Evolutionary conservation across 257 asterid species (phyloP).

Genomic region (Capsicum baccatum): DNA sequence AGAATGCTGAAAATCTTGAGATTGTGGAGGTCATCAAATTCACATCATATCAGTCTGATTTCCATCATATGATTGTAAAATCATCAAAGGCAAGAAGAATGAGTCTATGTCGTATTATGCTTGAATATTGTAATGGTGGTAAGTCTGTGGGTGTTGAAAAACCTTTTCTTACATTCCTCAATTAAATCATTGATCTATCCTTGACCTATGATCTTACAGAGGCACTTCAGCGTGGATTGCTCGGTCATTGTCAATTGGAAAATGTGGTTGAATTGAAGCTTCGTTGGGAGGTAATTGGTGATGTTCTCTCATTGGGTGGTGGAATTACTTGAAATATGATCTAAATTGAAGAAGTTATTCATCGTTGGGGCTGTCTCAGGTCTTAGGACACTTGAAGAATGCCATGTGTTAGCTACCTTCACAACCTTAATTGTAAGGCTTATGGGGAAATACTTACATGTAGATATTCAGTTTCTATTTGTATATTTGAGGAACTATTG

Average conservation of each 20-base stretch:
- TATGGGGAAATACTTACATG: conserved; percentile 63
- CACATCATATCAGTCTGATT: conserved; percentile 72
- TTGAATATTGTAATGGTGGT: conserved; percentile 80
- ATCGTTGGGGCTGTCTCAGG: conserved; percentile 72
- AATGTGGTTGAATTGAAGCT: conserved; percentile 78
- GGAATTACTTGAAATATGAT: conserved; percentile 70
- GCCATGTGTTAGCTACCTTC: conserved; percentile 63
- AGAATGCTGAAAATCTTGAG: conserved; percentile 25
- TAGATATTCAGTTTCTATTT: conserved; percentile 68
- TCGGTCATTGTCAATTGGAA: conserved; percentile 59
- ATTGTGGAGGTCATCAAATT: conserved; percentile 66
- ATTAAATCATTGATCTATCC: conserved; percentile 64
- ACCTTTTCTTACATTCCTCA: conserved; percentile 71
- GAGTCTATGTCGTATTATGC: conserved; percentile 75
- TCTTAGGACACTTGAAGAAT: conserved; percentile 79
- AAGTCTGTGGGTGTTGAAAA: conserved; percentile 69
- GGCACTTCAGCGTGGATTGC: conserved; percentile 64
- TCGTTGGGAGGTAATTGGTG: conserved; percentile 73
- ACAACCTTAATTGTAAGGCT: conserved; percentile 62
- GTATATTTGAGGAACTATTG: conserved; percentile 37
- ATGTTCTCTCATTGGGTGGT: conserved; percentile 71
- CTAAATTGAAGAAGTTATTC: conserved; percentile 66
- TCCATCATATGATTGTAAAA: conserved; percentile 73
- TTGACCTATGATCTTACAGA: conserved; percentile 71
- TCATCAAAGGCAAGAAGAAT: conserved; percentile 62